Percentiles rank a stretch among this genome's conserved stretches.
These are phyloP conservation scores for Microbotryum scabiosae DNA, from an alignment of 1,284 basidiomycete genomes.

Conservation along the genomic window DNA sequence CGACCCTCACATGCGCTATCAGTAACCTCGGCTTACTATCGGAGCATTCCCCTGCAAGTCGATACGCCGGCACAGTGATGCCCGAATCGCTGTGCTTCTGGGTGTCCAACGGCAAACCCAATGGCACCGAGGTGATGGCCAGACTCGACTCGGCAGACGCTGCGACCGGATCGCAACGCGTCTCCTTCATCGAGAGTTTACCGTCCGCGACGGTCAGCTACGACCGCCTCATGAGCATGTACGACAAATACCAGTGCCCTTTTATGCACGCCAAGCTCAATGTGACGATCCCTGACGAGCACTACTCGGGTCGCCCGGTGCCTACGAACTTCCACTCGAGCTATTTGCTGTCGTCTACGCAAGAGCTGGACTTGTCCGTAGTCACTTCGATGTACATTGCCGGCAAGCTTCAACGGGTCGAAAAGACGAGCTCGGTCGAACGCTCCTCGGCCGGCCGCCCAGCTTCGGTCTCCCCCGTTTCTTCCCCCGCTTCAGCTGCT, in stretches of 20 bases:
- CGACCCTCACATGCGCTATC: constrained; percentile 20
- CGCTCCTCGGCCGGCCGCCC: background rate
- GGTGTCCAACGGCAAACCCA: background rate
- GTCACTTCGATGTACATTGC: constrained; percentile 38
- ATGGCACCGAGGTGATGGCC: constrained; percentile 1
- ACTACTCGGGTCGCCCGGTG: background rate
- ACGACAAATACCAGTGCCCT: constrained; percentile 39
- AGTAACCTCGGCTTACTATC: constrained; percentile 26
- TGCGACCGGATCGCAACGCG: background rate
- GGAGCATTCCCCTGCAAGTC: background rate
- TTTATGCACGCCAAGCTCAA: constrained; percentile 42
- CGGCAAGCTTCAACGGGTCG: background rate
- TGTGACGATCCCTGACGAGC: constrained; percentile 35
- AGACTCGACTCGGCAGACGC: constrained; percentile 12
- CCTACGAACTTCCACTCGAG: constrained; percentile 35
- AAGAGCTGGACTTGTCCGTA: constrained; percentile 16
- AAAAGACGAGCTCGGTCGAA: background rate
- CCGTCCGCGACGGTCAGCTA: constrained; percentile 28
- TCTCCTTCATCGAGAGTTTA: constrained; percentile 20
- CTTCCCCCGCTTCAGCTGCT: background rate
- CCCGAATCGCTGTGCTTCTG: constrained; percentile 3
- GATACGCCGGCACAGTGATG: constrained; percentile 4
- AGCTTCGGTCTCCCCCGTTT: background rate
- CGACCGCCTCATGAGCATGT: constrained; percentile 38
- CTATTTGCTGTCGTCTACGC: constrained; percentile 35